Base-by-base conservation (phyloP, 352 stramenopile species). In the Globisporangium nodosum region DNA sequence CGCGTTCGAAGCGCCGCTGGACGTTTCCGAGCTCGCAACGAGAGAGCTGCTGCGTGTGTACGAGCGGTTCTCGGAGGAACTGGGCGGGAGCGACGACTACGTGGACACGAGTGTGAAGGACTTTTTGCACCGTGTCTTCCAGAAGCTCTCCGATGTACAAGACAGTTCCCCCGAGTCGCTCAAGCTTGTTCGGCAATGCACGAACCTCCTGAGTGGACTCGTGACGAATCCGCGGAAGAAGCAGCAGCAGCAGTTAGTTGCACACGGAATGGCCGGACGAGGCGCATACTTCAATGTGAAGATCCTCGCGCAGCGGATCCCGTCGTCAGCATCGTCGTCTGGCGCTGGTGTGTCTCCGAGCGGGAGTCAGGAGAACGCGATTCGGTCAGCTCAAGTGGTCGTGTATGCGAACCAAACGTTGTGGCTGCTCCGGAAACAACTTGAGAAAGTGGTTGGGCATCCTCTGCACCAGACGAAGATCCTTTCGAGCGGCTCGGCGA, bases 391-490 rank as follows among this genome's bases (percentile, higher is more conserved):
- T 40, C 70, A 81, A 40, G 65, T 70, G 0, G 77, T 64, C 9
- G 81, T 87, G 33, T 94, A 88, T 52, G 82, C 86, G 27, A 92
- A 96, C 56, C 79, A 93, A 67, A 87, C 78, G 5, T 52, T 96
- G 40, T 74, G 66, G 56, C 63, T 85, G 21, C 77, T 96, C 16
- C 76, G 84, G 9, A 84, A 88, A 57, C 76, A 90, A 35, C 69
- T 96, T 20, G 86, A 96, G 65, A 74, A 76, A 51, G 55, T 88
- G 0, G 64, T 91, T 20, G 68, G 69, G 0, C 86, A 96, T 58
- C 79, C 86, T 1, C 73, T 89, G 59, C 74, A 88, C 50, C 86
- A 94, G 56, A 92, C 74, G 4, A 96, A 96, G 57, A 83, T 96
- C 11, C 65, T 96, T 2, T 86, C 68, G 21, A 71, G 72, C 49